Conservation (phyloP, 2,329 filamentous ascomycete species). For the Colletotrichum sp. region DNA sequence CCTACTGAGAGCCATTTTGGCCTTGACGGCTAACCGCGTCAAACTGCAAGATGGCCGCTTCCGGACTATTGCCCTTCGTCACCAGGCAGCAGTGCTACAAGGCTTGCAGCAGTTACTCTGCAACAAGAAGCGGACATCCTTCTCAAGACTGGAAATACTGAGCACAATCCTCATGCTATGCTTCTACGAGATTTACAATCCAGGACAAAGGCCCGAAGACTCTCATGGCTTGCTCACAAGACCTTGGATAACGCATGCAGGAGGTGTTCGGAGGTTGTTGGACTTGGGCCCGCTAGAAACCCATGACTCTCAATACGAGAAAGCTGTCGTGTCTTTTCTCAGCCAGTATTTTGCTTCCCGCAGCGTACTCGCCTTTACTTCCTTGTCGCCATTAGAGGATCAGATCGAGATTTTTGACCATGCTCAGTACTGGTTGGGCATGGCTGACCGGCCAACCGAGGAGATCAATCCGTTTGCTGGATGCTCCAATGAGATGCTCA, state of each 20-base stretch:
- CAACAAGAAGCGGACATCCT: background rate
- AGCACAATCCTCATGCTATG: background rate
- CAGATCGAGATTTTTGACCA: background rate
- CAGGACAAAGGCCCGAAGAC: fast-evolving
- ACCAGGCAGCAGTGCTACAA: background rate
- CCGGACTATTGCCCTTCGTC: background rate
- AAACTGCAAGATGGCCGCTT: background rate
- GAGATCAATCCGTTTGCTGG: background rate
- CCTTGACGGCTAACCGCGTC: background rate
- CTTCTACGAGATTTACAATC: background rate
- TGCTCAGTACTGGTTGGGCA: background rate
- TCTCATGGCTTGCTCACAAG: fast-evolving
- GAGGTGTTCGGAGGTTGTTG: background rate
- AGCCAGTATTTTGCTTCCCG: background rate
- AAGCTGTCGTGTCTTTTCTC: background rate
- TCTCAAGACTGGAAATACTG: background rate
- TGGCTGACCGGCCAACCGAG: background rate
- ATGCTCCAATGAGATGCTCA: background rate
- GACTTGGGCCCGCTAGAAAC: background rate
- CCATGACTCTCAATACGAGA: background rate
- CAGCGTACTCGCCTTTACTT: background rate
- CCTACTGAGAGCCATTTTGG: background rate
- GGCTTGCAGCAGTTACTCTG: background rate
- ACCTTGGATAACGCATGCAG: background rate
- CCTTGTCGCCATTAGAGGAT: background rate